Percentiles rank a stretch among this genome's conserved stretches.
phyloP scores from a whole-genome alignment of 441 rosid genomes.

The Mallotus repandus region DNA sequence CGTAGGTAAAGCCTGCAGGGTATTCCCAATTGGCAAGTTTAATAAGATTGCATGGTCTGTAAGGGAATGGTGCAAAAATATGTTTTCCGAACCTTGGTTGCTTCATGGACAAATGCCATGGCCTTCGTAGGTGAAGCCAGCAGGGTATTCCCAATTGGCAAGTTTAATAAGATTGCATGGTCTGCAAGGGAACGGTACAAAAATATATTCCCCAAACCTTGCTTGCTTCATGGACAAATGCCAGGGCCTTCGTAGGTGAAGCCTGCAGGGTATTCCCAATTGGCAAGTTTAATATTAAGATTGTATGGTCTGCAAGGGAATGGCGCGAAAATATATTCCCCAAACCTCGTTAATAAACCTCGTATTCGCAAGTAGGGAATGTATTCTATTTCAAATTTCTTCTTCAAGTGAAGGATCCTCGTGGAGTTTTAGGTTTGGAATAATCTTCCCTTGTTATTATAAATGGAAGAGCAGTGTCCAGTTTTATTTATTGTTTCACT shows the following conservation, averaged over 20 bases:
- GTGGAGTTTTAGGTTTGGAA: neutral
- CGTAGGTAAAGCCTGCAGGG: neutral
- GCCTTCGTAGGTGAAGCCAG: too few species aligned
- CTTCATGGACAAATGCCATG: neutral
- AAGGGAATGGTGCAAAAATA: neutral
- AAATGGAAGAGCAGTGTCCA: neutral
- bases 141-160: neutral
- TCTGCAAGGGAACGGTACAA: neutral
- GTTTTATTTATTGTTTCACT: neutral
- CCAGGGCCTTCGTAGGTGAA: too few species aligned
- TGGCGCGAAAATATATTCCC: neutral
- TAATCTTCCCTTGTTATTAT: neutral
- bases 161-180: neutral
- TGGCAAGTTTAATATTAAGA: neutral
- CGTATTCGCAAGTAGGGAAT: conserved; percentile 13
- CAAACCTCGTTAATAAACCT: neutral
- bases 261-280: neutral
- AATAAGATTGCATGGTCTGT: neutral
- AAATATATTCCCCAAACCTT: neutral
- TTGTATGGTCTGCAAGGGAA: neutral
- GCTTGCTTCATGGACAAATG: neutral
- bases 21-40: neutral
- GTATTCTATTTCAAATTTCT: neutral
- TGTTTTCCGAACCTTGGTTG: neutral
- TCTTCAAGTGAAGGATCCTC: neutral